These are phyloP conservation scores for Rhizopogon vesiculosus DNA, from an alignment of 768 basidiomycete genomes.

Conservation along the genomic window DNA sequence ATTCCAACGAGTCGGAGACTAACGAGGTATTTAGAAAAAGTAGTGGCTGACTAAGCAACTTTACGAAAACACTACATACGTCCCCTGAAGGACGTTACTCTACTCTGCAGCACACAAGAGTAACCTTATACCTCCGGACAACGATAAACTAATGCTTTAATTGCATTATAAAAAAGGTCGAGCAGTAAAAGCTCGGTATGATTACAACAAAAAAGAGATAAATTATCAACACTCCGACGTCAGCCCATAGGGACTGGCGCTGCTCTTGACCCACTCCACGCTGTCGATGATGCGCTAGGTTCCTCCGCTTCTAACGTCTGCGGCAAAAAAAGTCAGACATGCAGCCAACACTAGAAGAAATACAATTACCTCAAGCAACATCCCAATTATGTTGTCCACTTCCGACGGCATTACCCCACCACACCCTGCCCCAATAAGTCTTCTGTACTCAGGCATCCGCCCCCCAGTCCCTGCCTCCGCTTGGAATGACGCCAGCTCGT, in stretches of 20 bases:
- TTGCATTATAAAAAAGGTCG: not conserved
- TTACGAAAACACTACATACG: not conserved
- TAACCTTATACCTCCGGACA: too few species aligned
- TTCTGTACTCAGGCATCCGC: conserved; percentile 83
- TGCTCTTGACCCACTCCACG: conserved; percentile 32
- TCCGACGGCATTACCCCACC: conserved; percentile 83
- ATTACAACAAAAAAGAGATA: conserved; percentile 6
- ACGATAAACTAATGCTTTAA: too few species aligned
- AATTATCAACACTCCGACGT: conserved; percentile 3
- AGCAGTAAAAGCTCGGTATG: not conserved
- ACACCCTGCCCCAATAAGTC: conserved; percentile 86
- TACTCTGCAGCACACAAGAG: too few species aligned
- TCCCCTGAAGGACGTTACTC: not conserved
- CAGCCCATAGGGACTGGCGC: conserved; percentile 18
- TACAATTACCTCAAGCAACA: conserved; percentile 69
- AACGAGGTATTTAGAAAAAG: not conserved
- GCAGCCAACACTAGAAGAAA: not conserved
- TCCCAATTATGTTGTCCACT: conserved; percentile 80
- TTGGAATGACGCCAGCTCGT: conserved; percentile 73
- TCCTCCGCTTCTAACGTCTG: conserved; percentile 84
- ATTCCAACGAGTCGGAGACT: not conserved
- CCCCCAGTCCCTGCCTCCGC: conserved; percentile 89
- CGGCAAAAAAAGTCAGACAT: conserved; percentile 3
- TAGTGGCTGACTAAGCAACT: not conserved
- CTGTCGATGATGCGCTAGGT: conserved; percentile 50